Conservation (phyloP, 352 stramenopile genomes). For the Phytophthora tubulina region DNA sequence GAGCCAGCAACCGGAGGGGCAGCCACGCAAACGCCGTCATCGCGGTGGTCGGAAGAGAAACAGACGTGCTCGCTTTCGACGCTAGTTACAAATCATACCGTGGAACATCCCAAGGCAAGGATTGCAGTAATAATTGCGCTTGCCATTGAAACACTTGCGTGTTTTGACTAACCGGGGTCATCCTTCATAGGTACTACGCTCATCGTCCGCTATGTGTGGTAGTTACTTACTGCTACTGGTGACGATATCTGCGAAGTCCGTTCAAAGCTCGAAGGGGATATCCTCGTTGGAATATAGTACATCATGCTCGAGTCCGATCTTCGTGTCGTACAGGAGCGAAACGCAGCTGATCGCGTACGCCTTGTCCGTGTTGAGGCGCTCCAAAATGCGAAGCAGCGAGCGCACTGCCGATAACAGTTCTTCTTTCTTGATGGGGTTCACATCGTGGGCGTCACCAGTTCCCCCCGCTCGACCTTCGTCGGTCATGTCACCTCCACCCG, state of each 20-base stretch:
- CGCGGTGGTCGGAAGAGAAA: constrained; percentile 48
- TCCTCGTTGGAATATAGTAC: constrained; percentile 85
- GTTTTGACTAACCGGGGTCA: constrained; percentile 9
- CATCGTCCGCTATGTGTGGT: constrained; percentile 21
- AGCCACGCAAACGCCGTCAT: constrained; percentile 42
- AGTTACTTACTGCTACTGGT: constrained; percentile 27
- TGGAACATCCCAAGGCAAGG: background rate
- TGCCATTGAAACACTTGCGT: constrained; percentile 25
- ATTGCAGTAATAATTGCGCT: constrained; percentile 20
- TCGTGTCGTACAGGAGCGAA: constrained; percentile 86
- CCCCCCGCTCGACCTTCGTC: constrained; percentile 39
- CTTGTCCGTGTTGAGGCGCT: constrained; percentile 67
- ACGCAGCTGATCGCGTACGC: constrained; percentile 70
- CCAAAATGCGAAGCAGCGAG: constrained; percentile 80
- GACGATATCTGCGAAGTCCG: constrained; percentile 24
- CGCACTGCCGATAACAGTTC: constrained; percentile 81
- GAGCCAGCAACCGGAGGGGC: constrained; percentile 27
- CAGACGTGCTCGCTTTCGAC: constrained; percentile 38
- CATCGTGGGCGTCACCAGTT: constrained; percentile 75
- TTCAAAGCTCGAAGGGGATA: constrained; percentile 83
- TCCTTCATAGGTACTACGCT: constrained; percentile 25
- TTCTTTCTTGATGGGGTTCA: constrained; percentile 85
- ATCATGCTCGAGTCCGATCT: constrained; percentile 84
- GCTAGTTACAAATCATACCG: constrained; percentile 26
- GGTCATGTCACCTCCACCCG: constrained; percentile 40